Percentiles rank a stretch among this genome's conserved stretches.
phyloP scores from a whole-genome alignment of 208 protist genomes.

The Acanthamoeba triangularis region DNA sequence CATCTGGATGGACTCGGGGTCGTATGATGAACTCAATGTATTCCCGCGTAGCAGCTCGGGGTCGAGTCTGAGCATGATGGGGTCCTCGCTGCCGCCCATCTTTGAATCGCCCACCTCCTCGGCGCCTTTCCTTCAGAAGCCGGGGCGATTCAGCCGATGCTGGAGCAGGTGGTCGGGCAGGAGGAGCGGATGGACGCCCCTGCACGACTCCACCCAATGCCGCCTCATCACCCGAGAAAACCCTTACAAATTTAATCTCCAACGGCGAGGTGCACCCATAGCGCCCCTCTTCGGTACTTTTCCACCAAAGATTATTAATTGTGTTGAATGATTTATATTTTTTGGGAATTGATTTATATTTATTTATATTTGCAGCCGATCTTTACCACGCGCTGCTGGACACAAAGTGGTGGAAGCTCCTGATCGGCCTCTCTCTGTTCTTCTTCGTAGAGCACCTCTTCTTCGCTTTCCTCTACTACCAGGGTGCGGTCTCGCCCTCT shows the following conservation, averaged over 20 bases:
- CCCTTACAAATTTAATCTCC: conserved; percentile 69
- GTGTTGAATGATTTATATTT: not conserved
- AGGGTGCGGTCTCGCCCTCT: not conserved
- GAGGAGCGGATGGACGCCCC: conserved; percentile 19
- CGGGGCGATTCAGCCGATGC: not conserved
- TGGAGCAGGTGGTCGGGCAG: conserved; percentile 12
- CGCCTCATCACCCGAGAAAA: conserved; percentile 60
- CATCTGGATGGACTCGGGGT: not conserved
- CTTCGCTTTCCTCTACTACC: conserved; percentile 71
- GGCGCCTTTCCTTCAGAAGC: not conserved
- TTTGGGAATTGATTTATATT: not conserved
- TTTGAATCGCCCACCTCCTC: not conserved
- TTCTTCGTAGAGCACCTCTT: conserved; percentile 63
- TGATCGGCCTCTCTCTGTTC: conserved; percentile 43
- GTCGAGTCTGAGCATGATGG: not conserved
- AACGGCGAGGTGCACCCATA: not conserved
- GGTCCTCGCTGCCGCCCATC: not conserved
- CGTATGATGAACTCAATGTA: not conserved
- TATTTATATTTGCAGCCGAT: not conserved
- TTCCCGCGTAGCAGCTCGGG: not conserved
- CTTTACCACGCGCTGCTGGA: conserved; percentile 69
- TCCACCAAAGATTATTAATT: too few species aligned
- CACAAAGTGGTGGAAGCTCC: conserved; percentile 77
- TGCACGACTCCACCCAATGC: conserved; percentile 38
- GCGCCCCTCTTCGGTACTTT: conserved; percentile 17